Evolutionary conservation across 495 filamentous ascomycete species (phyloP), one percentile per base, ranked within the genome.

Genomic region (Glarea lozoyensis): DNA sequence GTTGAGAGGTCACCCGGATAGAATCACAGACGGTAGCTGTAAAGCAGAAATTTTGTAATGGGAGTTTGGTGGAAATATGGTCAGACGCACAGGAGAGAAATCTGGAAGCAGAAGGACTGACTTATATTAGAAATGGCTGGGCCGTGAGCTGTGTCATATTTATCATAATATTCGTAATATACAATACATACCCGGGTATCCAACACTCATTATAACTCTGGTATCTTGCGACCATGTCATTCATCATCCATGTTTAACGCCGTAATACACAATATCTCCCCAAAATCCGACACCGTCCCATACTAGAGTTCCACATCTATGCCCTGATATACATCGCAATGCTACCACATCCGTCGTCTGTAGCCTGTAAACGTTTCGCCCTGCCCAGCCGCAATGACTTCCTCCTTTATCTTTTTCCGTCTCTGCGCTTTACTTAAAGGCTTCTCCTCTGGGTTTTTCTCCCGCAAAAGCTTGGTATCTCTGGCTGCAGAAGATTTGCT

Each of bases 351-450:
- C 25, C 69, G 49, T 37, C 69, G 59, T 40, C 67, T 67, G 43
- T 70, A 71, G 29, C 68, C 67, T 9, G 65, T 63, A 17, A 53
- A 59, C 29, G 61, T 45, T 13, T 59, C 54, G 9, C 60, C 62
- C 42, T 64, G 57, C 9, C 68, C 57, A 27, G 65, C 52, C 40
- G 55, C 59, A 45, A 62, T 49, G 10, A 75, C 68, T 46, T 75
- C 66, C 24, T 72, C 69, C 48, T 68, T 70, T 38, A 75, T 75
- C 12, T 57, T 55, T 42, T 54, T 57, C 42, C 71, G 60, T 46
- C 71, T 64, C 50, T 70, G 68, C 1, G 65, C 68, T 42, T 61
- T 51, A 43, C 65, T 73, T 10, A 75, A 37, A 2, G 58, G 54
- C 30, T 60, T 61, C 36, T 51, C 48, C 27, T 33, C 23, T 1